Percentiles rank a stretch among this genome's conserved stretches.
These are phyloP conservation scores for Chenopodium suecicum DNA, from an alignment of 148 eudicot species.

Conservation along the genomic window DNA sequence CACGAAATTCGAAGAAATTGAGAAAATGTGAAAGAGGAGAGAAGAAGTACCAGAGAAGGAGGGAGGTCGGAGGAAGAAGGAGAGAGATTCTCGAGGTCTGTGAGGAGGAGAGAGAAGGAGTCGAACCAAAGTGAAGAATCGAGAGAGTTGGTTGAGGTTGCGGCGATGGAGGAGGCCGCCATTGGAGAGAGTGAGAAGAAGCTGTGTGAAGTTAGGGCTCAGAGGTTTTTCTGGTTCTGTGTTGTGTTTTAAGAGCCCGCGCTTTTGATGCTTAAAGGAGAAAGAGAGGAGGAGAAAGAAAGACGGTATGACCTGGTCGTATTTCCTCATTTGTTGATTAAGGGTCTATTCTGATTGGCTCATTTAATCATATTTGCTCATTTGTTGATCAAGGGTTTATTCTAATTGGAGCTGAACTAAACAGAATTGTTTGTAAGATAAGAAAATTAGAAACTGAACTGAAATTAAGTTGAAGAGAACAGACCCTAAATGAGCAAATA, in stretches of 20 bases:
- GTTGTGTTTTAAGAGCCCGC: conserved; percentile 38
- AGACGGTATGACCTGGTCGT: background rate
- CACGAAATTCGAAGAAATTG: background rate
- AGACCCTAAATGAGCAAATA: no score
- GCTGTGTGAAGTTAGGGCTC: conserved; percentile 24
- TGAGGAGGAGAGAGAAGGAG: conserved; percentile 62
- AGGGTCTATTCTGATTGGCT: no score
- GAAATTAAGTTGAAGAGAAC: no score
- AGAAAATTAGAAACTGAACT: no score
- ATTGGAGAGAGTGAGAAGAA: conserved; percentile 29
- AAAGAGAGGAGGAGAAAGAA: no score
- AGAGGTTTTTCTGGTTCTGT: background rate
- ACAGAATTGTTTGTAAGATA: no score
- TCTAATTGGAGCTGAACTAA: no score
- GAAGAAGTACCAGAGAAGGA: conserved; percentile 47
- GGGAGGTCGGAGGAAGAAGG: conserved; percentile 57
- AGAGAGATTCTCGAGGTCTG: conserved; percentile 68
- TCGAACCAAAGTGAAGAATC: conserved; percentile 95
- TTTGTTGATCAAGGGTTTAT: no score
- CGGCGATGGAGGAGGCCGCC: conserved; percentile 31
- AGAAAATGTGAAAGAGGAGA: conserved; percentile 15
- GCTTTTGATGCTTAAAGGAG: conserved; percentile 33
- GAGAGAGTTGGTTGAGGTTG: conserved; percentile 37
- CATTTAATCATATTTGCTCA: no score
- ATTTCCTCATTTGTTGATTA: no score